Base-by-base conservation (phyloP, 1,139 yeast genomes). In the Nakaseomyces bracarensis region DNA sequence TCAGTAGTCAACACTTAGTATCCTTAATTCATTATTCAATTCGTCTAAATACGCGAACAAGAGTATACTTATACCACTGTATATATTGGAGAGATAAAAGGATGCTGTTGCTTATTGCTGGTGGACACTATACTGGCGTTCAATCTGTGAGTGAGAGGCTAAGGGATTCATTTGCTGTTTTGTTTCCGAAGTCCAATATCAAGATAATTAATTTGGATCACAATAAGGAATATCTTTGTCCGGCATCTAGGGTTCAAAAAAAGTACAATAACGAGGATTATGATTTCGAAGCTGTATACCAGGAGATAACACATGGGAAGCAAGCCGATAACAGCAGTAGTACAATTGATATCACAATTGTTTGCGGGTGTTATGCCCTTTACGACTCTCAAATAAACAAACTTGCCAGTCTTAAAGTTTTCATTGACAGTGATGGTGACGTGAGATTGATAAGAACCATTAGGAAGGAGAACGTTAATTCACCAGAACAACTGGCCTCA, bases 371-470 rank as follows among this genome's bases (percentile, higher is more conserved):
- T 27, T 87, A 87, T 57, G 93, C 95, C 0, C 67, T 89, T 31
- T 82, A 77, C 55, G 81, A 85, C 56, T 65, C 66, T 39, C 69
- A 68, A 25, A 61, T 89, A n/a, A 65, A 84, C 34, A 68, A 68
- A 3, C 52, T 72, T 57, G 78, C 91, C 0, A 70, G 77, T 3
- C 68, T 87, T 53, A 81, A 77, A 54, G 77, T 87, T 2, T 89
- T 81, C 55, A 71, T 87, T n/a, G 93, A 84, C 52, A 74, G 89
- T 49, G 96, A 89, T 59, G 77, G 93, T 1, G 97, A 89, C 59
- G 77, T 84, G 4, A 67, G 96, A 46, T 65, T 89, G 37, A 80
- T 85, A 13, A 72, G 94, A 48, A 78, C 91, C 84, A 82, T 78
- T 31, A 69, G 46, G 55, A 72, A 43, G 73, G 72, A 44, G 14